A percentile compares a stretch with the other conserved stretches of the same genome.
Conservation (phyloP, 73 alveolate species). For the Effrenium voratum region DNA sequence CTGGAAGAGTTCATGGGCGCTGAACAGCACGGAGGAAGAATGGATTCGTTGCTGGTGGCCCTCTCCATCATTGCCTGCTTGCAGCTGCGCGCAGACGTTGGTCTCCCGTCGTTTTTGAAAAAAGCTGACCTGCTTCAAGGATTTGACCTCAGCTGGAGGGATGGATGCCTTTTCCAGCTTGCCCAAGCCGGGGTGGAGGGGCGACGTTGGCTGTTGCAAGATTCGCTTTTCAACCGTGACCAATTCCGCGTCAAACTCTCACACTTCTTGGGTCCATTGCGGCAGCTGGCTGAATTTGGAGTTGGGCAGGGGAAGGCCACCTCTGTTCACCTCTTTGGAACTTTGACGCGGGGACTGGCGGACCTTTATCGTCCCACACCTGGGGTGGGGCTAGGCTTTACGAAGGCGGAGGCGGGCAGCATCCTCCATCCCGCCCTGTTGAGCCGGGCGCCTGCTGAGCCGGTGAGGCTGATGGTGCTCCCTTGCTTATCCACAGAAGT, state of each 20-base stretch:
- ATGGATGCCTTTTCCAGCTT: not conserved
- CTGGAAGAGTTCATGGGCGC: not conserved
- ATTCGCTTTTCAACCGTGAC: not conserved
- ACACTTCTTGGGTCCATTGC: not conserved
- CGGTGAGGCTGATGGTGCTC: no score
- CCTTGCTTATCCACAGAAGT: no score
- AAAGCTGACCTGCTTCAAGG: not conserved
- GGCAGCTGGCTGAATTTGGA: not conserved
- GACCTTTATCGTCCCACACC: no score
- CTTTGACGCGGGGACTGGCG: not conserved
- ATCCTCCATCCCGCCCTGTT: no score
- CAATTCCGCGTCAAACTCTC: not conserved
- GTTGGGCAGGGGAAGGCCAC: not conserved
- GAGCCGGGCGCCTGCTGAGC: no score
- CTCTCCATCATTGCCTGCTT: not conserved
- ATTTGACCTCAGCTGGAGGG: not conserved
- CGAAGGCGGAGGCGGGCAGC: no score
- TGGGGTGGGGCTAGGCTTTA: no score
- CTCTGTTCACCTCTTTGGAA: not conserved
- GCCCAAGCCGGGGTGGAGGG: not conserved
- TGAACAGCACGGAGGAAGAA: not conserved
- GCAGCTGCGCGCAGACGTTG: not conserved
- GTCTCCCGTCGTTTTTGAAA: not conserved
- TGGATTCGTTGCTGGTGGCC: not conserved
- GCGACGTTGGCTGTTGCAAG: not conserved